phyloP scores from a whole-genome alignment of 495 filamentous ascomycete species.

The Clohesyomyces aquaticus region DNA sequence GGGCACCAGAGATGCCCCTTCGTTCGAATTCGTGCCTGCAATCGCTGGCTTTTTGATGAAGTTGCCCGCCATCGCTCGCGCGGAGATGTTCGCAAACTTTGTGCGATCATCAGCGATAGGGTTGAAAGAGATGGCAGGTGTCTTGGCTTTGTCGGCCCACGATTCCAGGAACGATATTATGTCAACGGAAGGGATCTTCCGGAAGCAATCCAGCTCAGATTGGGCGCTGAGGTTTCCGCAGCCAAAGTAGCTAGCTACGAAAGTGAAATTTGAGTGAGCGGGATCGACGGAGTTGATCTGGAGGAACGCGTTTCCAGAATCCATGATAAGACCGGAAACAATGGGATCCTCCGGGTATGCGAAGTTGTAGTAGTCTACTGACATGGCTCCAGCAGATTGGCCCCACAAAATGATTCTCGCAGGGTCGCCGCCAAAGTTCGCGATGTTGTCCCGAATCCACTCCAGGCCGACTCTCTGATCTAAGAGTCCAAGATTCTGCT shows the following conservation, averaged over 20 bases:
- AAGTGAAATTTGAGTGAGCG: conserved; percentile 52
- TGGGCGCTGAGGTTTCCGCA: conserved; percentile 13
- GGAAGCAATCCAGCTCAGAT: conserved; percentile 34
- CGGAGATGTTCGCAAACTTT: conserved; percentile 38
- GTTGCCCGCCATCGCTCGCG: conserved; percentile 30
- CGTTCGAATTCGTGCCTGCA: conserved; percentile 34
- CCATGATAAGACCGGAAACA: conserved; percentile 51
- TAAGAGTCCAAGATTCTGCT: conserved; percentile 59
- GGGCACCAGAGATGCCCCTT: conserved; percentile 35
- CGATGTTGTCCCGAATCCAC: conserved; percentile 43
- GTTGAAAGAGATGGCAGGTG: conserved; percentile 23
- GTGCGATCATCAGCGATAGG: conserved; percentile 28
- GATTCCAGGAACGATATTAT: conserved; percentile 21
- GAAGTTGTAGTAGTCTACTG: conserved; percentile 44
- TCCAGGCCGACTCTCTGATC: conserved; percentile 62
- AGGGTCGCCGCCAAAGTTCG: conserved; percentile 68
- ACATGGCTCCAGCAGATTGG: conserved; percentile 53
- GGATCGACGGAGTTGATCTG: conserved; percentile 40
- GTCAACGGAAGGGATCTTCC: conserved; percentile 17
- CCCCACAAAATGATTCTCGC: conserved; percentile 52
- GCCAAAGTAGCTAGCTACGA: conserved; percentile 41
- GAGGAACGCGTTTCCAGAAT: conserved; percentile 50
- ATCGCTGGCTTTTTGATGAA: conserved; percentile 36
- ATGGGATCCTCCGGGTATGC: conserved; percentile 55
- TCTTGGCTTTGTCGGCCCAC: conserved; percentile 16